Percentiles rank a stretch among this genome's conserved stretches.
phyloP scores from a whole-genome alignment of 345 rosid genomes.

The Trapa bicornis region DNA sequence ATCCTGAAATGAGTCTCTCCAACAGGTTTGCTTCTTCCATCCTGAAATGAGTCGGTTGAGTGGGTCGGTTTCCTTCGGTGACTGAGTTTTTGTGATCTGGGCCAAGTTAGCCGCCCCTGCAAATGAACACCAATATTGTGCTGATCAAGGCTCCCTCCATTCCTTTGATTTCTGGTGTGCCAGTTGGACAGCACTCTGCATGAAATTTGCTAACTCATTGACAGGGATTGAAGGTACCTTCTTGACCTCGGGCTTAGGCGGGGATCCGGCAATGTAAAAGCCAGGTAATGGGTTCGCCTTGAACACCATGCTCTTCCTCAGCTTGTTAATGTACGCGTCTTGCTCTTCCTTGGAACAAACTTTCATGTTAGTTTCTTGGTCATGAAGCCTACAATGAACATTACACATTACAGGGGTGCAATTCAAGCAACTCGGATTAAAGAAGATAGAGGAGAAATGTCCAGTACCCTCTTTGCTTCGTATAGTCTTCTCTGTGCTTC shows the following conservation, averaged over 20 bases:
- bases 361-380: no score
- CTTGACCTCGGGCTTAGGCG: constrained; percentile 59
- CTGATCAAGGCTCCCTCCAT: no score
- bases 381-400: no score
- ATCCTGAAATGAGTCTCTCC: constrained; percentile 1
- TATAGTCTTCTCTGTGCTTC: constrained; percentile 58
- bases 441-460: not conserved
- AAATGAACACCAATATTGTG: not conserved
- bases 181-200: no score
- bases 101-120: constrained; percentile 6
- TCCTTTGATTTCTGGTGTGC: no score
- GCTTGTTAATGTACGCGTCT: constrained; percentile 70
- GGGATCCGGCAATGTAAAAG: constrained; percentile 74
- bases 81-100: constrained; percentile 7
- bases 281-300: constrained; percentile 82
- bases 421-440: not conserved
- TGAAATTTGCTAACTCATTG: not conserved
- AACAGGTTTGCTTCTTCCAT: not conserved
- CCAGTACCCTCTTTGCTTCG: constrained; percentile 62
- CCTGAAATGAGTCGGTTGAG: not conserved
- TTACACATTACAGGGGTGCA: no score
- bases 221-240: constrained; percentile 32
- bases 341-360: constrained; percentile 53
- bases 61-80: constrained; percentile 7
- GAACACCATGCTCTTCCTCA: constrained; percentile 55